These are phyloP conservation scores for Wallacemonas sp. DNA, from an alignment of 208 protist species.

Conservation along the genomic window DNA sequence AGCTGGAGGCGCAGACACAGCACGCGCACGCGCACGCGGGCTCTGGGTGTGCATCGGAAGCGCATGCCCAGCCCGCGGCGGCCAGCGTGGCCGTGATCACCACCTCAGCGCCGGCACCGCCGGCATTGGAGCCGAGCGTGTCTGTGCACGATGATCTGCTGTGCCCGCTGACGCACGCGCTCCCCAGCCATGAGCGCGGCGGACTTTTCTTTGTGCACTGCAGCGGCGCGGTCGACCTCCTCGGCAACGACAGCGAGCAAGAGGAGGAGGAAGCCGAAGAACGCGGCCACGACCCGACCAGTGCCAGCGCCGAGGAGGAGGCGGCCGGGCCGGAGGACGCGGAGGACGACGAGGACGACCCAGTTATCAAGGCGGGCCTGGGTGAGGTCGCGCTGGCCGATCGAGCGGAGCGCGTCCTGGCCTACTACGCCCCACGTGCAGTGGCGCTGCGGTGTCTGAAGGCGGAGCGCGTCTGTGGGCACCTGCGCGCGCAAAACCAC, in stretches of 20 bases:
- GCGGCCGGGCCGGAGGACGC: conserved; percentile 1
- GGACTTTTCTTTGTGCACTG: conserved; percentile 55
- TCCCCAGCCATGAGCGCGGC: conserved; percentile 24
- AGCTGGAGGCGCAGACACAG: not conserved
- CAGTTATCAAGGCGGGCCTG: not conserved
- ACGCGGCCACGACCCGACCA: too few relatives aligned
- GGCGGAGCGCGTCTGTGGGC: conserved; percentile 28
- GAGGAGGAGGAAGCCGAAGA: conserved; percentile 7
- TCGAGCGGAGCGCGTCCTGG: not conserved
- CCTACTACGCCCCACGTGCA: conserved; percentile 24
- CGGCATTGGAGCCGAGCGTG: conserved; percentile 6
- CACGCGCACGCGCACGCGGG: not conserved
- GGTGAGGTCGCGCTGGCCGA: conserved; percentile 3
- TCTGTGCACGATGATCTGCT: conserved; percentile 54
- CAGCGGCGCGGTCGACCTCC: conserved; percentile 24
- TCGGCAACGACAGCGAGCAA: conserved; percentile 26
- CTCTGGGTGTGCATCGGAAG: not conserved
- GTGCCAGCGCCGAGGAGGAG: conserved; percentile 8
- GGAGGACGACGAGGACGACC: conserved; percentile 18
- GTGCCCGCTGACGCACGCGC: conserved; percentile 34
- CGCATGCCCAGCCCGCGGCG: not conserved
- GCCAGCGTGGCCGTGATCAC: not conserved
- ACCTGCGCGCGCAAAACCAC: conserved; percentile 23
- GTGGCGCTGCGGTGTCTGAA: conserved; percentile 30
- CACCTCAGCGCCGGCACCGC: not conserved